Conservation (phyloP, 345 rosid species). For the Limnanthes douglasii region DNA sequence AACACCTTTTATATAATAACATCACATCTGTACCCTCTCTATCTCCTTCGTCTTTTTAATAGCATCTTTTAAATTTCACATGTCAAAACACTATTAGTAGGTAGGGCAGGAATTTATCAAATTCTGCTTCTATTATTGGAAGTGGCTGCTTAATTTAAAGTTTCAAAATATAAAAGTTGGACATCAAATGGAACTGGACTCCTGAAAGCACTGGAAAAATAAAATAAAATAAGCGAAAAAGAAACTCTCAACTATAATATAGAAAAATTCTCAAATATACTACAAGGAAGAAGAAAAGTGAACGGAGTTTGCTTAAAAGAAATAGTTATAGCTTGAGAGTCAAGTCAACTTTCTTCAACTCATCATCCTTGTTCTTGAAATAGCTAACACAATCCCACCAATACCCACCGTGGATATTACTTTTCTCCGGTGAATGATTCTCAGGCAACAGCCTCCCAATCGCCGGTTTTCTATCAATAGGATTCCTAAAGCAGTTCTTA, state of each 20-base stretch:
- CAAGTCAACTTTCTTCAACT: constrained; percentile 67
- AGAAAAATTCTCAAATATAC: constrained; percentile 1
- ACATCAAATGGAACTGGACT: neutral
- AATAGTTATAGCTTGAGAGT: constrained; percentile 74
- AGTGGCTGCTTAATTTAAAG: no score
- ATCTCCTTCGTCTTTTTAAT: no score
- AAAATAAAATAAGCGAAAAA: constrained; percentile 3
- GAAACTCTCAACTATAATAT: neutral
- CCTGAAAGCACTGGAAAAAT: constrained; percentile 8
- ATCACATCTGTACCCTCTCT: no score
- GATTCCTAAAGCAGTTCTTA: constrained; percentile 26
- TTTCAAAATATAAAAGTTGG: neutral
- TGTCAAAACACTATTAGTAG: no score
- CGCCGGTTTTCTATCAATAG: constrained; percentile 26
- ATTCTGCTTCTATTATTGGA: no score
- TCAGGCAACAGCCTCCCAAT: constrained; percentile 20
- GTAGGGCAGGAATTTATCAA: no score
- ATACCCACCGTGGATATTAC: constrained; percentile 14
- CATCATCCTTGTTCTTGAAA: constrained; percentile 41
- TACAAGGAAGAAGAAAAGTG: neutral
- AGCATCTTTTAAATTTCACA: no score
- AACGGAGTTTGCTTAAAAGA: neutral
- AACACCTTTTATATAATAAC: no score
- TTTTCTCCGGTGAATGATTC: constrained; percentile 19
- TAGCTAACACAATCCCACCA: constrained; percentile 27